Evolutionary conservation across 768 basidiomycete genomes (phyloP).

Genomic region (Gloeostereum incarnatum): DNA sequence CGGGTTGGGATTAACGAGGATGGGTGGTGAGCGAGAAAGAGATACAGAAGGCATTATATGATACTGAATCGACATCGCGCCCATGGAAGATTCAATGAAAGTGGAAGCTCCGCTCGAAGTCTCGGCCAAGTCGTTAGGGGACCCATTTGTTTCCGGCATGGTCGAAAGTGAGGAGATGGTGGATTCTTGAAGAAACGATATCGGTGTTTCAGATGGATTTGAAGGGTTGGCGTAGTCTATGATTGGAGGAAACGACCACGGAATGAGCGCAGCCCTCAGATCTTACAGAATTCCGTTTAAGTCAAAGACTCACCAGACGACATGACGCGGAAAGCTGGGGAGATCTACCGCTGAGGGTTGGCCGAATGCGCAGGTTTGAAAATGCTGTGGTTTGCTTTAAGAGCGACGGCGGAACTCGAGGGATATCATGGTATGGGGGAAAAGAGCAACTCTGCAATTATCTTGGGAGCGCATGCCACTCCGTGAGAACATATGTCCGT

Average conservation of each 20-base stretch:
- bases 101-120: slow-evolving; percentile 9
- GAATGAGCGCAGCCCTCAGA: slow-evolving; percentile 6
- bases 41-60: no score
- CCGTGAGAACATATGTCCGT: no score
- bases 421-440: no score
- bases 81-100: slow-evolving; percentile 1
- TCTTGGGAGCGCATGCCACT: no score
- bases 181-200: slow-evolving; percentile 7
- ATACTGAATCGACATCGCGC: slow-evolving; percentile 10
- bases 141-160: slow-evolving; percentile 6
- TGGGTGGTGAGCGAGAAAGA: no score
- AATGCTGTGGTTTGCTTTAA: no score
- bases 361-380: no score
- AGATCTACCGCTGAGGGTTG: no score
- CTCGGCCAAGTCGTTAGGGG: slow-evolving; percentile 8
- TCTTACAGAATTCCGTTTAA: slow-evolving; percentile 2
- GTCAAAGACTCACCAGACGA: slow-evolving; percentile 13
- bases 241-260: slow-evolving; percentile 6
- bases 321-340: slow-evolving; percentile 9
- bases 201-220: slow-evolving; percentile 4
- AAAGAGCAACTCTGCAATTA: no score
- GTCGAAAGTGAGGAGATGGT: slow-evolving; percentile 6
- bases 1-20: no score
- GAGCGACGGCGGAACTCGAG: no score
- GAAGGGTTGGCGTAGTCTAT: slow-evolving; percentile 4